Evolutionary conservation across 495 filamentous ascomycete species (phyloP).

Genomic region (Aspergillus saccharolyticus): DNA sequence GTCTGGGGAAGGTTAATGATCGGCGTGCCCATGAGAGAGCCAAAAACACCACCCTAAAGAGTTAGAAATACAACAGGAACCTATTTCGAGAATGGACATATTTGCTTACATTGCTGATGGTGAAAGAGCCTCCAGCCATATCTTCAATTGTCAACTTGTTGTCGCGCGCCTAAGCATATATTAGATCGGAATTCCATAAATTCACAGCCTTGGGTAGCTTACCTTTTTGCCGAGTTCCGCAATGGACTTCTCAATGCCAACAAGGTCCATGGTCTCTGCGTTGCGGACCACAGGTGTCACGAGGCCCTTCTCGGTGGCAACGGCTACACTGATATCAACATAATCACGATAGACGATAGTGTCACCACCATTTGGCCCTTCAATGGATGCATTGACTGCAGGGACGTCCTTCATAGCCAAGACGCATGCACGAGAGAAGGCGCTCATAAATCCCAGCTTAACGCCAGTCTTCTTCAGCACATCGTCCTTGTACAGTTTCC

Average conservation of each 20-base stretch:
- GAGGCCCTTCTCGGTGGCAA: conserved; percentile 95
- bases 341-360: conserved; percentile 98
- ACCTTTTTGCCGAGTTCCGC: conserved; percentile 95
- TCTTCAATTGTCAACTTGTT: conserved; percentile 98
- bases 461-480: conserved; percentile 92
- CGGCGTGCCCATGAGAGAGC: conserved; percentile 92
- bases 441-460: conserved; percentile 98
- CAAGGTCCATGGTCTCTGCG: conserved; percentile 76
- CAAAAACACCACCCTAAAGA: conserved; percentile 61
- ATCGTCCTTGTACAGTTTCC: conserved; percentile 94
- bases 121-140: conserved; percentile 98
- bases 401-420: conserved; percentile 93
- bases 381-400: conserved; percentile 95
- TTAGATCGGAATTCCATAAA: not conserved
- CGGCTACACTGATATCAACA: conserved; percentile 94
- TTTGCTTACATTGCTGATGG: conserved; percentile 80
- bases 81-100: not conserved
- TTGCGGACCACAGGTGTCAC: conserved; percentile 97
- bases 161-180: conserved; percentile 65
- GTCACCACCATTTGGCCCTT: conserved; percentile 89
- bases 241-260: conserved; percentile 88
- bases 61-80: conserved; percentile 12
- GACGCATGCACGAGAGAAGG: conserved; percentile 87
- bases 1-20: conserved; percentile 98
- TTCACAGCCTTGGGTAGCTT: conserved; percentile 1